These are phyloP conservation scores for Vararia minispora DNA, from an alignment of 768 basidiomycete genomes.

Conservation along the genomic window DNA sequence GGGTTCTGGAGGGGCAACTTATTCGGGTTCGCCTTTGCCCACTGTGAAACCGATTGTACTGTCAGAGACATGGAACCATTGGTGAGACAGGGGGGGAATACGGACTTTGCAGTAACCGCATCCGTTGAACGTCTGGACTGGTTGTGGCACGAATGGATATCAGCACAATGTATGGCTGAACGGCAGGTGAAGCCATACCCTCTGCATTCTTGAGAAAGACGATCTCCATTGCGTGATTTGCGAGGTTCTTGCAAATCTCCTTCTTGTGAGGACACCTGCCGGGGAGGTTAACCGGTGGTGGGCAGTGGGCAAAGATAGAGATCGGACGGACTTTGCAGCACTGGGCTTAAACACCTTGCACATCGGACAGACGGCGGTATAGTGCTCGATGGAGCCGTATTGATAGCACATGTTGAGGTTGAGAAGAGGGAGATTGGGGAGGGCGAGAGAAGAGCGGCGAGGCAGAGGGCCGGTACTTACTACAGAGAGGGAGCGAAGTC, in stretches of 20 bases:
- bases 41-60: constrained; percentile 34
- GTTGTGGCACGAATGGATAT: constrained; percentile 13
- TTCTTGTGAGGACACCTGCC: constrained; percentile 66
- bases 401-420: constrained; percentile 56
- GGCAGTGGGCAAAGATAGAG: constrained; percentile 6
- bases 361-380: constrained; percentile 65
- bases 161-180: constrained; percentile 8
- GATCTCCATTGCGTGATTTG: constrained; percentile 71
- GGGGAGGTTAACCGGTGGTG: constrained; percentile 16
- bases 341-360: constrained; percentile 71
- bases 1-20: constrained; percentile 51
- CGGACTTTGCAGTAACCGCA: constrained; percentile 86
- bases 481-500: not conserved
- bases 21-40: constrained; percentile 54
- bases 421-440: constrained; percentile 13
- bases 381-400: constrained; percentile 57
- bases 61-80: not conserved
- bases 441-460: constrained; percentile 15
- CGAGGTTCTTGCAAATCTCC: constrained; percentile 63
- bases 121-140: constrained; percentile 75
- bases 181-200: constrained; percentile 33
- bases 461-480: too few relatives aligned
- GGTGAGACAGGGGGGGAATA: constrained; percentile 9
- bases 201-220: constrained; percentile 81
- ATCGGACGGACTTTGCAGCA: constrained; percentile 34